These are phyloP conservation scores for Fusarium tricinctum DNA, from an alignment of 2,329 filamentous ascomycete genomes.

Conservation along the genomic window DNA sequence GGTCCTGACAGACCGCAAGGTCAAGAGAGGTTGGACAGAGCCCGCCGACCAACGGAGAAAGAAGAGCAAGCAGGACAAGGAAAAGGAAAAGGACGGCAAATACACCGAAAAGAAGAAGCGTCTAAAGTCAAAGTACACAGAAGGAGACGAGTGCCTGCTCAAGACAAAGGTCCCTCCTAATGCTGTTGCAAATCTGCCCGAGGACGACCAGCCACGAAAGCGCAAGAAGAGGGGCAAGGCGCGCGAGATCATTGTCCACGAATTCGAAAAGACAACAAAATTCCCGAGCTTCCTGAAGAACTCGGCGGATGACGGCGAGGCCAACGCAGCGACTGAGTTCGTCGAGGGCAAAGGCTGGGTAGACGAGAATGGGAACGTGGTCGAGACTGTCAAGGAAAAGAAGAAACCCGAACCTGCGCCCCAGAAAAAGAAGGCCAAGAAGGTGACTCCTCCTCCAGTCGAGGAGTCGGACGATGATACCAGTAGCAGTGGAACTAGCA, in stretches of 20 bases:
- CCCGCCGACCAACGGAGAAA: constrained; percentile 65
- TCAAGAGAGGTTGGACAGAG: constrained; percentile 92
- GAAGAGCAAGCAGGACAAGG: constrained; percentile 63
- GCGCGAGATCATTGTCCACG: constrained; percentile 80
- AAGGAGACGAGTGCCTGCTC: constrained; percentile 85
- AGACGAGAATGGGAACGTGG: constrained; percentile 80
- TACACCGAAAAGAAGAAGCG: constrained; percentile 70
- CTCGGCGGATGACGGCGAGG: constrained; percentile 43
- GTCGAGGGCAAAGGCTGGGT: constrained; percentile 92
- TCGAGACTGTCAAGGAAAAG: constrained; percentile 70
- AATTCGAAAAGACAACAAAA: constrained; percentile 88
- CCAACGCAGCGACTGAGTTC: constrained; percentile 69
- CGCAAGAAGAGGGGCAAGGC: constrained; percentile 68
- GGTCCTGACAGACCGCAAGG: constrained; percentile 79
- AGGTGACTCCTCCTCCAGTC: constrained; percentile 38
- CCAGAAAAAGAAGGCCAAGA: constrained; percentile 47
- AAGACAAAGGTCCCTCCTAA: constrained; percentile 78
- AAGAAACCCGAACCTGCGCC: constrained; percentile 35
- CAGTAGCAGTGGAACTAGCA: constrained; percentile 53
- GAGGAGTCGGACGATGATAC: constrained; percentile 52
- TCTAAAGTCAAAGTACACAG: constrained; percentile 83
- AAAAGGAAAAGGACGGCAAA: constrained; percentile 62
- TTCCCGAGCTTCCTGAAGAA: constrained; percentile 85
- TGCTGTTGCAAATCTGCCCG: constrained; percentile 58
- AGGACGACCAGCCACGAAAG: constrained; percentile 64